Percentiles rank a stretch among this genome's conserved stretches.
phyloP scores from a whole-genome alignment of 2,329 filamentous ascomycete species.

The Lasiodiplodia sp. region DNA sequence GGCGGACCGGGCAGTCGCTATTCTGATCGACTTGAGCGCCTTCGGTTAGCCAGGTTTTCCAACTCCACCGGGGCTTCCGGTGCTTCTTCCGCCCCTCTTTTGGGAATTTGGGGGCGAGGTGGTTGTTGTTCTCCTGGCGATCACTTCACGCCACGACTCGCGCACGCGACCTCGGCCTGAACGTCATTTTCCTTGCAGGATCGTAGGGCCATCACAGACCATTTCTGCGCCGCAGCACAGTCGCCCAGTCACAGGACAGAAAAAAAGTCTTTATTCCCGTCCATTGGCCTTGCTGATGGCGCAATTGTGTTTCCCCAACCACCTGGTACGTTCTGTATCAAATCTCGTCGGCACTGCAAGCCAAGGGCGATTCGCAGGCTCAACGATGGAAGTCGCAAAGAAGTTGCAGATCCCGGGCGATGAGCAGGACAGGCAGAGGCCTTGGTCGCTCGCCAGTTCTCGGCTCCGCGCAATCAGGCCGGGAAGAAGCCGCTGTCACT shows the following conservation, averaged over 20 bases:
- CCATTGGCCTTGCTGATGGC: not conserved
- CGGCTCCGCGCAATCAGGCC: not conserved
- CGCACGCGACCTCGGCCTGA: not conserved
- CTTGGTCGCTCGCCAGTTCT: not conserved
- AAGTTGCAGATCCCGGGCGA: not conserved
- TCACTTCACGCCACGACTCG: conserved; percentile 15
- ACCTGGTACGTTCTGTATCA: not conserved
- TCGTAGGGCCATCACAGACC: not conserved
- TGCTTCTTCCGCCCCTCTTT: not conserved
- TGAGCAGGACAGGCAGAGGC: not conserved
- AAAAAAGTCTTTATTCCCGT: not conserved
- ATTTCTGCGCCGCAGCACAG: not conserved
- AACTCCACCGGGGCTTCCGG: not conserved
- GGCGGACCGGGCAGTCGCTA: not conserved
- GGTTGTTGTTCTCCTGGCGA: conserved; percentile 14
- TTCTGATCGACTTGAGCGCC: not conserved
- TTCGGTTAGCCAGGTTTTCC: not conserved
- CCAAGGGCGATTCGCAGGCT: not conserved
- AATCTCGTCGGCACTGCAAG: not conserved
- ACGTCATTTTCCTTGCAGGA: conserved; percentile 10
- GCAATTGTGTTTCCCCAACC: not conserved
- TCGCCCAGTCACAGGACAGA: not conserved
- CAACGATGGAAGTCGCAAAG: not conserved
- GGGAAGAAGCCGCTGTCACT: not conserved
- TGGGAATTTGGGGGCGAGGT: not conserved